A percentile compares a stretch with the other conserved stretches of the same genome.
Evolutionary conservation across 2,329 filamentous ascomycete species (phyloP).

Genomic region (Coniosporium tulheliwenetii): DNA sequence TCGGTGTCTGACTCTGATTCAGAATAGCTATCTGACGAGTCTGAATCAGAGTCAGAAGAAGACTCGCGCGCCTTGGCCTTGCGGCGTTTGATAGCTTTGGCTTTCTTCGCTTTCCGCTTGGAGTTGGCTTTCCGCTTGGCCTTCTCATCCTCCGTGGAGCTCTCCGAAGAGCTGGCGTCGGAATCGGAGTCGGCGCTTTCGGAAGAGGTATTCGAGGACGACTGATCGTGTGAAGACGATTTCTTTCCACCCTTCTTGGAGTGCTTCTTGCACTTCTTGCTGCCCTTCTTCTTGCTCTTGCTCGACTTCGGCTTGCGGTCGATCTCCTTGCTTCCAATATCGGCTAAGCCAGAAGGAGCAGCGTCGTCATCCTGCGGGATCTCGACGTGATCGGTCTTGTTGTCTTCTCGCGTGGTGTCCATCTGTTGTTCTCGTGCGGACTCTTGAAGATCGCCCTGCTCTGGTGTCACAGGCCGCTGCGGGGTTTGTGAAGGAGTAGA

Average conservation of each 20-base stretch:
- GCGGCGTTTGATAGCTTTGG: conserved; percentile 6
- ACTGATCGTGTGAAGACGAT: conserved; percentile 1
- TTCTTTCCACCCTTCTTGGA: conserved; percentile 4
- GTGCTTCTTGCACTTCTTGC: conserved; percentile 4
- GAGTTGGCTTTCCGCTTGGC: conserved; percentile 5
- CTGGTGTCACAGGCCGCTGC: conserved; percentile 4
- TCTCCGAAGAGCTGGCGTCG: conserved; percentile 6
- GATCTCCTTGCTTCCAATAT: neutral
- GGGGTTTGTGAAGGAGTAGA: conserved; percentile 11
- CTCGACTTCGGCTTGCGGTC: neutral
- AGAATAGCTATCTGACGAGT: conserved; percentile 4
- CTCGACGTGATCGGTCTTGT: neutral
- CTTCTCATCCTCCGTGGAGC: conserved; percentile 7
- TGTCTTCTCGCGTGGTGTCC: conserved; percentile 6
- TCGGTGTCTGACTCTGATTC: conserved; percentile 1
- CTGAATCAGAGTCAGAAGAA: conserved; percentile 4
- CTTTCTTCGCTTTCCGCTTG: conserved; percentile 9
- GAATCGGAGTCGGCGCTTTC: conserved; percentile 1
- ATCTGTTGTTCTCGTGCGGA: conserved; percentile 7
- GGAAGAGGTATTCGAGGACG: conserved; percentile 1
- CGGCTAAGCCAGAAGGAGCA: neutral
- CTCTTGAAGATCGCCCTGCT: conserved; percentile 6
- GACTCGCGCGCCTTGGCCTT: conserved; percentile 10
- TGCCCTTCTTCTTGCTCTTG: conserved; percentile 1
- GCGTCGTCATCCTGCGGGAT: neutral